Conservation (phyloP, 345 rosid genomes). For the Reutealis trisperma region DNA sequence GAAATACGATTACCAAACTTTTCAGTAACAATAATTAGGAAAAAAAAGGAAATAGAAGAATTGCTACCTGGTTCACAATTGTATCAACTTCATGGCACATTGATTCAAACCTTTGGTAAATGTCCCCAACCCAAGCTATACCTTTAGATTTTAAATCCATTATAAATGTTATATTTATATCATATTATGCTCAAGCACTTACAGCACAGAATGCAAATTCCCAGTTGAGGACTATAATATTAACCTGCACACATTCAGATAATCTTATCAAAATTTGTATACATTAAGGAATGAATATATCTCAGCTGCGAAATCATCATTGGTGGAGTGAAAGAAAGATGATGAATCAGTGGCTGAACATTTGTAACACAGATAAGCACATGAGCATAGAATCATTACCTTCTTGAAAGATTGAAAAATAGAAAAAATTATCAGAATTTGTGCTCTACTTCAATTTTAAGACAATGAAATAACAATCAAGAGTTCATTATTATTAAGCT, state of each 20-base stretch:
- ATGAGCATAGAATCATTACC: no score
- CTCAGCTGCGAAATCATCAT: no score
- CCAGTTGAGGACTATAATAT: not conserved
- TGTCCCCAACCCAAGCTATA: constrained; percentile 61
- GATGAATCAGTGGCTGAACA: not conserved
- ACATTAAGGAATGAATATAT: no score
- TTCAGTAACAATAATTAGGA: not conserved
- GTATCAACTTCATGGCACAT: constrained; percentile 63
- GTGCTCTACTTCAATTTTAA: no score
- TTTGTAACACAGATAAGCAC: not conserved
- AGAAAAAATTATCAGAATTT: no score
- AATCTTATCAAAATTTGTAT: not conserved
- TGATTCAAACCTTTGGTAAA: constrained; percentile 68
- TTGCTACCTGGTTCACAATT: constrained; percentile 53
- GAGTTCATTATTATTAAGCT: no score
- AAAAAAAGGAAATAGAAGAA: not conserved
- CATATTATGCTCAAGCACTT: not conserved
- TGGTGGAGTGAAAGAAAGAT: not conserved
- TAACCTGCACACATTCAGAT: constrained; percentile 6
- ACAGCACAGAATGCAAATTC: not conserved
- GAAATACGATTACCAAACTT: not conserved
- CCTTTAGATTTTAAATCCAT: constrained; percentile 60
- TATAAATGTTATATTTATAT: not conserved
- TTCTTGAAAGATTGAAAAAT: no score
- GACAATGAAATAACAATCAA: no score